Percentiles rank a stretch among this genome's conserved stretches.
Evolutionary conservation across 495 filamentous ascomycete species (phyloP).

Genomic region (Hyaloscypha variabilis): DNA sequence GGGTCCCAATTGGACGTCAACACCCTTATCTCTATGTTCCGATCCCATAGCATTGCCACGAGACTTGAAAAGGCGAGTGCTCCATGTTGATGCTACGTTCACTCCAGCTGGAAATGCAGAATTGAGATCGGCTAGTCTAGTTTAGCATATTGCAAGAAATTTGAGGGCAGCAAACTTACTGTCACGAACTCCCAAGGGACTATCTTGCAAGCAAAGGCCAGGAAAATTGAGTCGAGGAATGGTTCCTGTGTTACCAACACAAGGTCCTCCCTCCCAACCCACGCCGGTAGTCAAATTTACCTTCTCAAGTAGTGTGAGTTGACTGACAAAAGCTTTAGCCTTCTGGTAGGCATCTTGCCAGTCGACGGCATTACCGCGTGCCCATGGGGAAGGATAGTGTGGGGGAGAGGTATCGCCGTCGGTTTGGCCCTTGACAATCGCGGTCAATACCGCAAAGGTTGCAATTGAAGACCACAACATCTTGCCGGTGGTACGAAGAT

Average conservation of each 20-base stretch:
- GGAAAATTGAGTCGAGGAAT: slow-evolving; percentile 79
- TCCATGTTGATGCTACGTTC: slow-evolving; percentile 79
- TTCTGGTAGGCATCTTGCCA: slow-evolving; percentile 78
- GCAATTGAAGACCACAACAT: slow-evolving; percentile 18
- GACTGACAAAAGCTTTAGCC: slow-evolving; percentile 76
- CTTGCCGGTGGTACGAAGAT: neutral
- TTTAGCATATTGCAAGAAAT: slow-evolving; percentile 2
- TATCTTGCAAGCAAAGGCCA: slow-evolving; percentile 86
- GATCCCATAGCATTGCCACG: slow-evolving; percentile 80
- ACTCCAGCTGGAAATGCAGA: slow-evolving; percentile 83
- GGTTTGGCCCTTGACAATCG: slow-evolving; percentile 20
- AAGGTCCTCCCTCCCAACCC: slow-evolving; percentile 55
- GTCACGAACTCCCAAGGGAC: slow-evolving; percentile 80
- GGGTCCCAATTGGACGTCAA: slow-evolving; percentile 86
- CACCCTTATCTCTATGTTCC: slow-evolving; percentile 80
- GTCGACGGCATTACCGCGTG: slow-evolving; percentile 68
- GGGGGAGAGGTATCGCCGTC: slow-evolving; percentile 49
- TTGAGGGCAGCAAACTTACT: slow-evolving; percentile 42
- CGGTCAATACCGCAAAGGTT: slow-evolving; percentile 20
- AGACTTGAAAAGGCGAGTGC: slow-evolving; percentile 59
- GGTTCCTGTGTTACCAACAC: slow-evolving; percentile 47
- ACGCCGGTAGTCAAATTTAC: slow-evolving; percentile 90
- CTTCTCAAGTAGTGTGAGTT: slow-evolving; percentile 86
- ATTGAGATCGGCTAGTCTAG: slow-evolving; percentile 62
- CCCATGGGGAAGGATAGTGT: slow-evolving; percentile 86